phyloP scores from a whole-genome alignment of 495 filamentous ascomycete species.

The Podospora fimiseda region DNA sequence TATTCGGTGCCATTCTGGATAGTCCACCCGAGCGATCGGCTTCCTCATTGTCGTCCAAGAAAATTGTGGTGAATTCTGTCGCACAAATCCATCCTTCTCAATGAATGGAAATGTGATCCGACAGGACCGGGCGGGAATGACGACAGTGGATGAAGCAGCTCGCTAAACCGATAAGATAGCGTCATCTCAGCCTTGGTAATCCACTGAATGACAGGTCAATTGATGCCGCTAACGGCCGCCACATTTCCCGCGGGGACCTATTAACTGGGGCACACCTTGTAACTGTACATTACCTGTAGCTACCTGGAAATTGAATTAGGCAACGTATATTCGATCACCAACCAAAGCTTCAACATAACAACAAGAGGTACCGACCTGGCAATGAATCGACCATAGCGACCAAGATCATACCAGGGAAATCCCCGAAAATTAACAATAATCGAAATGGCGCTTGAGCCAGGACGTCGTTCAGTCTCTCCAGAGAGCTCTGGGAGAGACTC shows the following conservation, averaged over 20 bases:
- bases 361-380: conserved; percentile 10
- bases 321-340: conserved; percentile 2
- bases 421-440: conserved; percentile 17
- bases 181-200: conserved; percentile 12
- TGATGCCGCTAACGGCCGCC: neutral
- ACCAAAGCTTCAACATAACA: neutral
- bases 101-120: neutral
- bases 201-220: conserved; percentile 7
- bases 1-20: conserved; percentile 24
- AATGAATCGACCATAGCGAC: conserved; percentile 20
- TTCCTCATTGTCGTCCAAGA: conserved; percentile 15
- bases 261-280: neutral
- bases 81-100: conserved; percentile 3
- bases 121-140: neutral
- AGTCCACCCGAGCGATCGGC: conserved; percentile 4
- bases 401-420: conserved; percentile 10
- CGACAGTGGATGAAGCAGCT: neutral
- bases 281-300: neutral
- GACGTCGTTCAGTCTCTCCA: conserved; percentile 64
- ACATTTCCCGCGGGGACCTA: neutral
- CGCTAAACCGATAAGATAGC: conserved; percentile 9
- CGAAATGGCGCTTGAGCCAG: conserved; percentile 64
- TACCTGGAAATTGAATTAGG: neutral
- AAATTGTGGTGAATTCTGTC: neutral
- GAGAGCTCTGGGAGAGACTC: conserved; percentile 72